These are phyloP conservation scores for Xenoacremonium recifei DNA, from an alignment of 2,329 filamentous ascomycete genomes.

Conservation along the genomic window DNA sequence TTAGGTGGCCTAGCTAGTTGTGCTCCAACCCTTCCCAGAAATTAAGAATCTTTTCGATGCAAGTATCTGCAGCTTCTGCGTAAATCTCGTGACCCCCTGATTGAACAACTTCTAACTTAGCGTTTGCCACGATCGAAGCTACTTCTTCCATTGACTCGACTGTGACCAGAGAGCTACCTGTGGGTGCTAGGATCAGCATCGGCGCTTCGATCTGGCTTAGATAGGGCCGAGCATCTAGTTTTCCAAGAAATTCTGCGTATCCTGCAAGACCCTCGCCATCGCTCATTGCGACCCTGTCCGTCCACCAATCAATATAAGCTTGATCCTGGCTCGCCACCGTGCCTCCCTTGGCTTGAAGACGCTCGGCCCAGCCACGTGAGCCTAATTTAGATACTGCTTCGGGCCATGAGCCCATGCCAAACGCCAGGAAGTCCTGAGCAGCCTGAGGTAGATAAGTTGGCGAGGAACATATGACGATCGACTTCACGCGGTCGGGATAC, in stretches of 20 bases:
- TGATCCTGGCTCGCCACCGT: constrained; percentile 2
- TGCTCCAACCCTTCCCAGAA: not conserved
- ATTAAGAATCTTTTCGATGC: not conserved
- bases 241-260: constrained; percentile 7
- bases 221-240: constrained; percentile 2
- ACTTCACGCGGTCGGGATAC: constrained; percentile 6
- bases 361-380: constrained; percentile 5
- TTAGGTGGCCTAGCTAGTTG: no score
- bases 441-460: constrained; percentile 4
- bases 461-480: constrained; percentile 8
- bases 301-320: constrained; percentile 6
- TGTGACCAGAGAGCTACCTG: constrained; percentile 6
- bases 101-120: constrained; percentile 3
- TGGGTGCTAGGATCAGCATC: constrained; percentile 5
- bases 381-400: constrained; percentile 4
- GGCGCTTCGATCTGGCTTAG: constrained; percentile 1
- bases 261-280: constrained; percentile 6
- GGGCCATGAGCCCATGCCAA: constrained; percentile 9
- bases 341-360: not conserved
- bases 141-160: constrained; percentile 5
- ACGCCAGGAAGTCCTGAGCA: constrained; percentile 7
- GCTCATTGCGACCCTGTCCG: constrained; percentile 3
- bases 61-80: constrained; percentile 2
- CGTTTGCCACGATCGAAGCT: not conserved
- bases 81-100: constrained; percentile 9